Conservation (phyloP, 352 stramenopile genomes). For the Achlya hypogyna region DNA sequence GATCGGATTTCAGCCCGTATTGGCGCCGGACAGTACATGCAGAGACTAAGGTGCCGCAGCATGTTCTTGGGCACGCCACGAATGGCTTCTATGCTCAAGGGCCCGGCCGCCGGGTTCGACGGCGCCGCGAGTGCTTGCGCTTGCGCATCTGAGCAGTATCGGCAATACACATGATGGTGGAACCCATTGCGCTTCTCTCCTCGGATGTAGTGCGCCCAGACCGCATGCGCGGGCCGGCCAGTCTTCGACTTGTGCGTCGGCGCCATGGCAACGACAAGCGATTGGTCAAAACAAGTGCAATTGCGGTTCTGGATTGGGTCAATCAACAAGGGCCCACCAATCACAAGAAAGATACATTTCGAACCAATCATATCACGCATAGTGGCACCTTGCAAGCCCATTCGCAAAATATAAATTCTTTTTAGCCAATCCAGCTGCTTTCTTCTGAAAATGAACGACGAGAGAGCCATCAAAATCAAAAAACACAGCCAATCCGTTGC, state of each 20-base stretch:
- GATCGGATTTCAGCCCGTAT: neutral
- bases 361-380: no score
- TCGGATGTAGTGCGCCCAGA: constrained; percentile 14
- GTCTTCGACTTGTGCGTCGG: neutral
- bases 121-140: neutral
- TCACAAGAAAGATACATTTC: no score
- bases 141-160: constrained; percentile 15
- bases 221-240: constrained; percentile 4
- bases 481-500: neutral
- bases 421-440: no score
- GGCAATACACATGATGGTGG: constrained; percentile 18
- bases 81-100: constrained; percentile 3
- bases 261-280: neutral
- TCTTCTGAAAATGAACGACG: no score
- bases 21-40: neutral
- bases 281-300: neutral
- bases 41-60: constrained; percentile 9
- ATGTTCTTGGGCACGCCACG: constrained; percentile 10
- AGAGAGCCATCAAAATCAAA: no score
- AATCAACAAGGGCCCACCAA: neutral
- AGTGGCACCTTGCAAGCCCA: no score
- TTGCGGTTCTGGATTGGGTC: neutral
- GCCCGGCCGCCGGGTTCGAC: neutral
- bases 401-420: no score
- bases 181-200: constrained; percentile 12